Base-by-base conservation (phyloP, 495 filamentous ascomycete genomes). In the Letharia lupina region DNA sequence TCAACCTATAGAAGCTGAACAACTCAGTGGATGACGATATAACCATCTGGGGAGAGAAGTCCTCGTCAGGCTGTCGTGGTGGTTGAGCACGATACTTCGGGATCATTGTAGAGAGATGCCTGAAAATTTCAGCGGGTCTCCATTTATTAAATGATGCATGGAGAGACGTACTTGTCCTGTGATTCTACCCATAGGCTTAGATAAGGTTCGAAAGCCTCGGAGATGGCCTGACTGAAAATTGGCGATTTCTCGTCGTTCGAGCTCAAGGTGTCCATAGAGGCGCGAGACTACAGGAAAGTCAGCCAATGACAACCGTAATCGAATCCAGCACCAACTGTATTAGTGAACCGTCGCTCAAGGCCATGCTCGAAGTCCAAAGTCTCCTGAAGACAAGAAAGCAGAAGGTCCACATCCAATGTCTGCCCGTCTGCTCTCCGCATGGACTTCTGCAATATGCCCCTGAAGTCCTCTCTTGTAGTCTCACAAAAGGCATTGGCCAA, bases 311-410 rank as follows among this genome's bases (percentile, higher is more conserved):
- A 56, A 35, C 9, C 52, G 8, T 56, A 16, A 33, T 3, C 52
- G 31, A 56, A 56, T 35, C 31, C 52, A 35, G 15, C 31, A 35
- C 28, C 52, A 16, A 56, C 52, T 60, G 91, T 85, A 73, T 77
- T 88, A 2, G 87, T 81, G 75, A 98, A 98, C 18, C 90, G 85
- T 45, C 86, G 81, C 72, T 98, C 94, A 18, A 98, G 81, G 57
- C 84, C 88, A 73, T 98, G 93, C 75, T 98, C 94, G 73, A 98
- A 98, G 71, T 98, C 91, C 70, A 98, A 84, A 2, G 94, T 98
- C 77, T 98, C 95, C 70, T 98, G 93, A 61, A 98, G 78, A 71
- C 94, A 97, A 18, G 89, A 91, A 23, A 98, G 83, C 44, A 98
- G 76, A 62, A 98, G 77, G 72, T 96, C 94, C 67, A 98, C 94